Conservation (phyloP, 2,329 filamentous ascomycete genomes). For the Paecilomyces variotii region DNA sequence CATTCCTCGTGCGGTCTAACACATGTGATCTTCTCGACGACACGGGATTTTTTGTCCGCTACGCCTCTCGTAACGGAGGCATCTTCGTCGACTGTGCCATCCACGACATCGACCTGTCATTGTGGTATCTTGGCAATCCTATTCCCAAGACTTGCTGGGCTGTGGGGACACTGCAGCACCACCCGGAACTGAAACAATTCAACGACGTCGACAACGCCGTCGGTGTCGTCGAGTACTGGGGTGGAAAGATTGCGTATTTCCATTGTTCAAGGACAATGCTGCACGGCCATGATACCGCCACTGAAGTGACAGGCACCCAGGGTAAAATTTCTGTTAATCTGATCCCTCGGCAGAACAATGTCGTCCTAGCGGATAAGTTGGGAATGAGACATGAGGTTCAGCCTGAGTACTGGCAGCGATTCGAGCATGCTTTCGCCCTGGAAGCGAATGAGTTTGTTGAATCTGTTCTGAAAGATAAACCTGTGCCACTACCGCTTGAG, state of each 20-base stretch:
- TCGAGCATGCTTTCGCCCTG: slow-evolving; percentile 17
- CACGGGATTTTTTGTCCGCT: slow-evolving; percentile 36
- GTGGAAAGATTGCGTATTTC: slow-evolving; percentile 38
- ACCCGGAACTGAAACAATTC: slow-evolving; percentile 30
- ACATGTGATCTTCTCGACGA: slow-evolving; percentile 33
- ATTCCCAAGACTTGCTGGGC: slow-evolving; percentile 31
- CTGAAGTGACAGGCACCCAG: slow-evolving; percentile 36
- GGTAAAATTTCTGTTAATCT: slow-evolving; percentile 31
- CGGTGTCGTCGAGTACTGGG: slow-evolving; percentile 38
- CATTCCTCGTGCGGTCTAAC: slow-evolving; percentile 35
- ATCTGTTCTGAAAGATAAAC: slow-evolving; percentile 5
- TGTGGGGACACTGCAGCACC: slow-evolving; percentile 24
- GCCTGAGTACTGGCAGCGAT: slow-evolving; percentile 18
- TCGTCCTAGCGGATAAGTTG: slow-evolving; percentile 13
- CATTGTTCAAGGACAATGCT: slow-evolving; percentile 35
- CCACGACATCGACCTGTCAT: slow-evolving; percentile 39
- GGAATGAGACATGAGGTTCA: slow-evolving; percentile 15
- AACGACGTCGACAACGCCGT: slow-evolving; percentile 39
- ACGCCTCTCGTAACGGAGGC: slow-evolving; percentile 34
- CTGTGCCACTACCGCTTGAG: slow-evolving; percentile 1
- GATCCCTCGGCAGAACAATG: slow-evolving; percentile 16
- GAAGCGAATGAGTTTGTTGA: slow-evolving; percentile 17
- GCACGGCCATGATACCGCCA: slow-evolving; percentile 37
- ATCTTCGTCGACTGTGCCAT: slow-evolving; percentile 40
- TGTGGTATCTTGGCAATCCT: slow-evolving; percentile 34